phyloP scores from a whole-genome alignment of 257 asterid genomes.

The Solanum rostratum region DNA sequence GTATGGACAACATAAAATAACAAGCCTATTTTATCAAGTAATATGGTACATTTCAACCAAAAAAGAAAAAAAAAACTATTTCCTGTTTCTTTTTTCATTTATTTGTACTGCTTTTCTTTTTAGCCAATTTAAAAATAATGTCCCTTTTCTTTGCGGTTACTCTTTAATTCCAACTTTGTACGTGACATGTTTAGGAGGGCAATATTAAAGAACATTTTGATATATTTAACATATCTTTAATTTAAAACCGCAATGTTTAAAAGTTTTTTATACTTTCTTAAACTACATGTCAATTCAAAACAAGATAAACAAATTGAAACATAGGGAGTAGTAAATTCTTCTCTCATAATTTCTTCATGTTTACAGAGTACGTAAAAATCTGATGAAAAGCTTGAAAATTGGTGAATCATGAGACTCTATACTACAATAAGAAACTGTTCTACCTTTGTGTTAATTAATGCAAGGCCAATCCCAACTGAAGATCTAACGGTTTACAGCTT shows the following conservation, averaged over 20 bases:
- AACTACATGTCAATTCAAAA: too few species aligned
- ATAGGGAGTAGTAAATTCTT: background rate
- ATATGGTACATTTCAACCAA: background rate
- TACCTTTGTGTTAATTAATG: slow-evolving; percentile 11
- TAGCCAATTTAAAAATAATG: too few species aligned
- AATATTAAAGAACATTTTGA: too few species aligned
- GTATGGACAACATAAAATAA: too few species aligned
- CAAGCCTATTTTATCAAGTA: background rate
- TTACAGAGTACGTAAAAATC: background rate
- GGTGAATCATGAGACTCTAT: background rate
- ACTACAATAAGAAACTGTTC: background rate
- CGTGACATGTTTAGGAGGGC: too few species aligned
- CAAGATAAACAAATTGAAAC: background rate
- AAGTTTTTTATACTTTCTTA: background rate
- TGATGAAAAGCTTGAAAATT: background rate
- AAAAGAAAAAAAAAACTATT: too few species aligned
- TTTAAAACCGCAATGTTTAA: background rate
- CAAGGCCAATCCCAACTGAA: slow-evolving; percentile 60
- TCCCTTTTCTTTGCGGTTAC: too few species aligned
- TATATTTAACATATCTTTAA: too few species aligned
- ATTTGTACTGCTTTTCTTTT: too few species aligned
- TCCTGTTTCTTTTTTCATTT: too few species aligned
- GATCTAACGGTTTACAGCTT: slow-evolving; percentile 42
- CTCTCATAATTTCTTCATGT: background rate
- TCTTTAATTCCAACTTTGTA: too few species aligned